Conservation (phyloP, 495 filamentous ascomycete species). For the Lophium mytilinum region DNA sequence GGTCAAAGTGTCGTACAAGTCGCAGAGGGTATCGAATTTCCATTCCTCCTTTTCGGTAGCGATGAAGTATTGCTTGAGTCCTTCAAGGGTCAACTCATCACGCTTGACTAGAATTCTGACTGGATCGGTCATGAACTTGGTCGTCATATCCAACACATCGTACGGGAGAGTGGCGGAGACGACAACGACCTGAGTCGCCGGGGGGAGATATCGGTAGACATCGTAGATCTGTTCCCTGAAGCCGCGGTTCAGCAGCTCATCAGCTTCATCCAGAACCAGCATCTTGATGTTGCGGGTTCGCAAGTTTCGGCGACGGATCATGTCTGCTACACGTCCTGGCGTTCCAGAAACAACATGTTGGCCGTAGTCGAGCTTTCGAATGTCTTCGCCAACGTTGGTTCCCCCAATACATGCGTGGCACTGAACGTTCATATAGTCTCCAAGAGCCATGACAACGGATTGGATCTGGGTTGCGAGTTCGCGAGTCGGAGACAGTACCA, state of each 20-base stretch:
- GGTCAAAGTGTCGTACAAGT: constrained; percentile 97
- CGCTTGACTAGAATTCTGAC: constrained; percentile 99
- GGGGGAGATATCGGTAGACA: constrained; percentile 93
- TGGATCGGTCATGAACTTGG: constrained; percentile 99
- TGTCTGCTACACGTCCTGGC: constrained; percentile 92
- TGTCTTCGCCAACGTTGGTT: constrained; percentile 95
- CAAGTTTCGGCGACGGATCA: constrained; percentile 94
- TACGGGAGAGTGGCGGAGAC: constrained; percentile 96
- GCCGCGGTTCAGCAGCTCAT: constrained; percentile 80
- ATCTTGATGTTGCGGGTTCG: constrained; percentile 97
- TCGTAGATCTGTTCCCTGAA: constrained; percentile 99
- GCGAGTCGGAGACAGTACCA: constrained; percentile 94
- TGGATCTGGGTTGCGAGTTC: constrained; percentile 98
- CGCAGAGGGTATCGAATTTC: constrained; percentile 99
- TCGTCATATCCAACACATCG: constrained; percentile 98
- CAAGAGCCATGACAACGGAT: constrained; percentile 91
- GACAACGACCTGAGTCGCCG: constrained; percentile 93
- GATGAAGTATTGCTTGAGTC: constrained; percentile 99
- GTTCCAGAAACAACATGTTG: constrained; percentile 96
- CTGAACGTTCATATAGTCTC: constrained; percentile 99
- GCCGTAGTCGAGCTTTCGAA: constrained; percentile 91
- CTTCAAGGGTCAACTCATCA: constrained; percentile 96
- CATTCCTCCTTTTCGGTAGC: constrained; percentile 99
- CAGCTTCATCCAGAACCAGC: constrained; percentile 96
- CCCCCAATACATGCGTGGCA: constrained; percentile 98